phyloP scores from a whole-genome alignment of 2,329 filamentous ascomycete species.

The Ceratocystis eucalypticola region DNA sequence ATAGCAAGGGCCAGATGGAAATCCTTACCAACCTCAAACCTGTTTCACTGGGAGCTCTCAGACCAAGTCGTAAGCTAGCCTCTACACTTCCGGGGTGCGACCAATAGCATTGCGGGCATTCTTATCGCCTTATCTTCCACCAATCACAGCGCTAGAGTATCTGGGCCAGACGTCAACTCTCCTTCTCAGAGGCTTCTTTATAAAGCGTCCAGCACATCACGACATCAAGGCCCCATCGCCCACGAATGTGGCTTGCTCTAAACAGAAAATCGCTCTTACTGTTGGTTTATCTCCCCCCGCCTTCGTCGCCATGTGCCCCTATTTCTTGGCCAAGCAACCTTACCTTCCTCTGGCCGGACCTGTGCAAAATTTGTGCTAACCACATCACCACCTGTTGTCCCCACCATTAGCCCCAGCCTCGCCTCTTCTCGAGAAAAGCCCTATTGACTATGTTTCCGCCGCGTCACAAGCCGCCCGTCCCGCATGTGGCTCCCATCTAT shows the following conservation, averaged over 20 bases:
- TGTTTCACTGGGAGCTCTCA: background rate
- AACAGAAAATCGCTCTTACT: no score
- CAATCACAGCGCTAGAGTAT: background rate
- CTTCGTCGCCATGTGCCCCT: no score
- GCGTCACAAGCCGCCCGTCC: slow-evolving; percentile 28
- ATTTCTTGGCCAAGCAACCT: no score
- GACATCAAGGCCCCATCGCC: no score
- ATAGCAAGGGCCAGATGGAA: background rate
- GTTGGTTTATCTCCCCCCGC: no score
- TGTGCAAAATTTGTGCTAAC: background rate
- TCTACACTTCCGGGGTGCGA: no score
- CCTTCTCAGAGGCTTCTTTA: no score
- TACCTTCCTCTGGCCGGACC: no score
- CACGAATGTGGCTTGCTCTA: no score
- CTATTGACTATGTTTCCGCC: slow-evolving; percentile 10
- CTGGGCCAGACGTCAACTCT: no score
- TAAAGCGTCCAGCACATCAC: no score
- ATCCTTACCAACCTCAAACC: background rate
- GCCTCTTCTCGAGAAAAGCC: background rate
- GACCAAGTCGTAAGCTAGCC: background rate
- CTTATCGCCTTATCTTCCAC: slow-evolving; percentile 1
- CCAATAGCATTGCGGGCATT: no score
- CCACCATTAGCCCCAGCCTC: background rate
- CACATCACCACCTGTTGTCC: background rate
- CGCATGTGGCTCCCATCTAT: slow-evolving; percentile 52